A percentile compares a stretch with the other conserved stretches of the same genome.
Evolutionary conservation across 139 green algal species (phyloP).

Genomic region (Marvania coccoides): DNA sequence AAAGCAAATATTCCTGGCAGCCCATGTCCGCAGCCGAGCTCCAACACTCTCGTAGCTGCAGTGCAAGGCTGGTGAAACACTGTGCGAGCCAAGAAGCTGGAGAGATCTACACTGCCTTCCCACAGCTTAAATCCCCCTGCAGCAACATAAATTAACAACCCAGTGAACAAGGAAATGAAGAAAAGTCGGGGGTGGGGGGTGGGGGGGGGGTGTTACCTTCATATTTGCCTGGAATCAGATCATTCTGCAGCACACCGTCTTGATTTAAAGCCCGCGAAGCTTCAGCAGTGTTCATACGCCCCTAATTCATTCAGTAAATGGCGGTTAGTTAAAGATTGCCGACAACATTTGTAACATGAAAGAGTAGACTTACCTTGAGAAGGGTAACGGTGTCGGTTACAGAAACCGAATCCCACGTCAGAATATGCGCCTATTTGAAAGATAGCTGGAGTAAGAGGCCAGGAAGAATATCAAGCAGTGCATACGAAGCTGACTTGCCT

Average conservation of each 20-base stretch:
- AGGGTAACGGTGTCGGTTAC: background rate
- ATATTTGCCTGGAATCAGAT: constrained; percentile 29
- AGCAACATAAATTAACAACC: background rate
- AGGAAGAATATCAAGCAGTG: too few relatives aligned
- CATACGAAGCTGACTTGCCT: too few relatives aligned
- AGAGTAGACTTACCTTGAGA: background rate
- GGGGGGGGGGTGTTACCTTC: constrained; percentile 4
- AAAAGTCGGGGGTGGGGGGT: background rate
- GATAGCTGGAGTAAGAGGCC: too few relatives aligned
- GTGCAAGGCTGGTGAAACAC: background rate
- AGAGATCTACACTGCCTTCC: constrained; percentile 80
- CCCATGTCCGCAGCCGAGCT: constrained; percentile 88
- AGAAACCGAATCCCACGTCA: background rate
- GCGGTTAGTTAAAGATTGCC: background rate
- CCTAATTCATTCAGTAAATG: background rate
- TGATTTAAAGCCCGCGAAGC: background rate
- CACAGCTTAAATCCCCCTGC: constrained; percentile 89
- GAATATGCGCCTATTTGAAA: too few relatives aligned
- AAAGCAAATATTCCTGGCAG: constrained; percentile 74
- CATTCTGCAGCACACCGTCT: background rate
- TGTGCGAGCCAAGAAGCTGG: constrained; percentile 36
- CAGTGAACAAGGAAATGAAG: background rate
- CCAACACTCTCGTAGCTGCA: constrained; percentile 62
- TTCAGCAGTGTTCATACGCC: background rate
- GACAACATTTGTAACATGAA: background rate